Evolutionary conservation across 2,329 filamentous ascomycete species (phyloP), one percentile per base, ranked within the genome.

Genomic region (Tolypocladium guangdongense): DNA sequence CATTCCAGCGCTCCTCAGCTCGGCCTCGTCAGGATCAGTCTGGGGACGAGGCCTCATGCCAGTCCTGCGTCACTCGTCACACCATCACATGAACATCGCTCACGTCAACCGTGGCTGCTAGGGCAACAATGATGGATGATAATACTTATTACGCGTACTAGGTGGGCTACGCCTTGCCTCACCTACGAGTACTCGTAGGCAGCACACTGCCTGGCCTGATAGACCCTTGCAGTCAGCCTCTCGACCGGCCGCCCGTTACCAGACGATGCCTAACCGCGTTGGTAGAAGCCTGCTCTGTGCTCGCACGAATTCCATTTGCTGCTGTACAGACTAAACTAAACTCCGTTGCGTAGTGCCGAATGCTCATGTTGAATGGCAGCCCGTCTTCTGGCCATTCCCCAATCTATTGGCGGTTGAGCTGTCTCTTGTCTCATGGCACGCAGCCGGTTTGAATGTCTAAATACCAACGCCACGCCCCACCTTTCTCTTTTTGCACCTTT

Each of bases 341-440:
- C n/a, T 8, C 24, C 43, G 14, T 32, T n/a, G 43, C 24, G 43
- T 32, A 30, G 18, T 46, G 24, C 43, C 43, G 18, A 30, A 32
- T 46, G 43, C 24, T 46, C 43, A 55, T 55, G 54, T 55, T 53
- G 53, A 55, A 52, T 52, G 50, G 22, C 48, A 27, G 51, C 48
- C 32, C 41, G 24, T 52, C 43, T 38, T 41, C 22, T 53, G 54
- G 51, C 48, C 48, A 51, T 47, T 53, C 46, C 36, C 37, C 48
- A 27, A 52, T 54, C 41, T 54, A 53, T 47, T 20, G 33, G 45
- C 43, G 48, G 22, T 54, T 55, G 48, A 54, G 27, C 45, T 46
- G 49, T 54, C 49, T 49, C 27, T 53, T 46, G 48, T 49, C 51
- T 46, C 27, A 37, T 41, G 38, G 33, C 30, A 37, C 32, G 35